Percentiles rank a stretch among this genome's conserved stretches.
Evolutionary conservation across 139 green algal species (phyloP).

Genomic region (Haematococcus sp.): DNA sequence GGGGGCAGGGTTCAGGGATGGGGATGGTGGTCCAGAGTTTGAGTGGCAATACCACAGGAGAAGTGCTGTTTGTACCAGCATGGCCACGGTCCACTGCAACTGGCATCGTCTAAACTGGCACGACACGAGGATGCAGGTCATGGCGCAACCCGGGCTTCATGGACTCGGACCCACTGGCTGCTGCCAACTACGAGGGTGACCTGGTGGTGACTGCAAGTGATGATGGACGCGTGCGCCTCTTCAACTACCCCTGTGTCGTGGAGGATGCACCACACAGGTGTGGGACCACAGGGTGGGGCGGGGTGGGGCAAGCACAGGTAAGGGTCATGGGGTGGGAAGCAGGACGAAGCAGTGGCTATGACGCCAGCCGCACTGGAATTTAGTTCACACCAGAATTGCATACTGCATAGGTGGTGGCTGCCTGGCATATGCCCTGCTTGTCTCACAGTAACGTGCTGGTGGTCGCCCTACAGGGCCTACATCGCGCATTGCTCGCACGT

Average conservation of each 20-base stretch:
- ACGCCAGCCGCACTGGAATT: too few relatives aligned
- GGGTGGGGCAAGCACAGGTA: too few relatives aligned
- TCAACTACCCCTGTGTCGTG: constrained; percentile 66
- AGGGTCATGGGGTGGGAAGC: background rate
- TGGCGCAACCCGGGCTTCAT: constrained; percentile 19
- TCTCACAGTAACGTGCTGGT: too few relatives aligned
- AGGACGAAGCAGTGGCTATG: too few relatives aligned
- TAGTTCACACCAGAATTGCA: too few relatives aligned
- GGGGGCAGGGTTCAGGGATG: background rate
- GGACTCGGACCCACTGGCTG: constrained; percentile 29
- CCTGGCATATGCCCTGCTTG: too few relatives aligned
- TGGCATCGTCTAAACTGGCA: too few relatives aligned
- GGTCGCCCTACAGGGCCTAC: constrained; percentile 40
- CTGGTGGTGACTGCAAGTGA: constrained; percentile 40
- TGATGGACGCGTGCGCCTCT: constrained; percentile 46
- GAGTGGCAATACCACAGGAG: too few relatives aligned
- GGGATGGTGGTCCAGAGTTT: background rate
- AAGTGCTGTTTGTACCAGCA: too few relatives aligned
- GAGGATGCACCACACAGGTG: constrained; percentile 51
- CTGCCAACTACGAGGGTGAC: constrained; percentile 22
- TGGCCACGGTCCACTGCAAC: too few relatives aligned
- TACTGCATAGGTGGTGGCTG: too few relatives aligned
- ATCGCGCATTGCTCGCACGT: constrained; percentile 67
- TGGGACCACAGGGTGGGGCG: background rate
- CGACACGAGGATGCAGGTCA: constrained; percentile 25